A percentile compares a stretch with the other conserved stretches of the same genome.
These are phyloP conservation scores for Penicillium sp. DNA, from an alignment of 2,329 filamentous ascomycete genomes.

Conservation along the genomic window DNA sequence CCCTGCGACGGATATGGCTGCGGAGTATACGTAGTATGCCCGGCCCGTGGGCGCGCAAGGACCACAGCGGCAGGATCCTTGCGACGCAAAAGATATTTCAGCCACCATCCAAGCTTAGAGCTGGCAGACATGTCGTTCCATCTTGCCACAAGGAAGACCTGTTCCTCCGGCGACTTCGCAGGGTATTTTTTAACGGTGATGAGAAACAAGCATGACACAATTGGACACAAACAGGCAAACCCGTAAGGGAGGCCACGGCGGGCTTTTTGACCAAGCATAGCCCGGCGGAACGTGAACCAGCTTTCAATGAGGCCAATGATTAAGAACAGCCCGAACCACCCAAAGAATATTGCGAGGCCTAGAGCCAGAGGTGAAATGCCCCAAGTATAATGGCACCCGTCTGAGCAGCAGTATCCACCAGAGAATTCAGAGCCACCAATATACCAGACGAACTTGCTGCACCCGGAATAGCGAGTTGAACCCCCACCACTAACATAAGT, in stretches of 20 bases:
- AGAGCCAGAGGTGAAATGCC: slow-evolving; percentile 8
- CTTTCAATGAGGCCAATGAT: slow-evolving; percentile 12
- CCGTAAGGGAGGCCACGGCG: slow-evolving; percentile 13
- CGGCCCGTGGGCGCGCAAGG: not conserved
- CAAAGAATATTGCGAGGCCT: slow-evolving; percentile 12
- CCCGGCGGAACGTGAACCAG: slow-evolving; percentile 15
- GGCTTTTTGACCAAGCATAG: slow-evolving; percentile 13
- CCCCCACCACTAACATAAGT: slow-evolving; percentile 1
- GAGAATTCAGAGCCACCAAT: slow-evolving; percentile 6
- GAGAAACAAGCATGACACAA: slow-evolving; percentile 11
- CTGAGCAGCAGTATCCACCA: slow-evolving; percentile 14
- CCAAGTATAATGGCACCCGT: slow-evolving; percentile 15
- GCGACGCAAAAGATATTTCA: slow-evolving; percentile 13
- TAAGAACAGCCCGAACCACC: slow-evolving; percentile 15
- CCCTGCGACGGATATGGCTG: slow-evolving; percentile 3
- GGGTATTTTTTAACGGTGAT: slow-evolving; percentile 11
- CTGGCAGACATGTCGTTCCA: slow-evolving; percentile 16
- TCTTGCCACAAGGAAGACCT: slow-evolving; percentile 5
- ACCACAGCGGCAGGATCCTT: slow-evolving; percentile 10
- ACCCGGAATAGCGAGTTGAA: slow-evolving; percentile 4
- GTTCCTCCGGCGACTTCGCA: slow-evolving; percentile 13
- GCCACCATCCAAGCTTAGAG: slow-evolving; percentile 10
- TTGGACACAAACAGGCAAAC: slow-evolving; percentile 11
- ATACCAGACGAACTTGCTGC: slow-evolving; percentile 11
- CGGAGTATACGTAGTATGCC: slow-evolving; percentile 1